phyloP scores from a whole-genome alignment of 176 grass and related monocot species.

The Oryza coarctata region DNA sequence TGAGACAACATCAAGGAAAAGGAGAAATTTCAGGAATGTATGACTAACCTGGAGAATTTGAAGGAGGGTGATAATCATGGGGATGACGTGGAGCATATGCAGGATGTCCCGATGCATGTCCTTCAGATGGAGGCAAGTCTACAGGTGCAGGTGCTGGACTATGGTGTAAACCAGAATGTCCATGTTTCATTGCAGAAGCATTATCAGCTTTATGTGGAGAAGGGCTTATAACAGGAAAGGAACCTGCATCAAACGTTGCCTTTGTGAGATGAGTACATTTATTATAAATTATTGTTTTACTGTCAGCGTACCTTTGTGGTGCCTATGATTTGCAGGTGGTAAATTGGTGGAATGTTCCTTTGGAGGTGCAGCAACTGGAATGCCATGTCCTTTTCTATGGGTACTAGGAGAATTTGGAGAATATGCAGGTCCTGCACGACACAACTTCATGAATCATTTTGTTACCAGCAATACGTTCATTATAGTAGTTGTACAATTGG shows the following conservation, averaged over 20 bases:
- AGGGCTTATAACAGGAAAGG: slow-evolving; percentile 64
- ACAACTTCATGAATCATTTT: slow-evolving; percentile 41
- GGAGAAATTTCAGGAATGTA: slow-evolving; percentile 21
- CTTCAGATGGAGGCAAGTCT: slow-evolving; percentile 42
- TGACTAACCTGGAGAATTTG: slow-evolving; percentile 55
- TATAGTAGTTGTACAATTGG: slow-evolving; percentile 14
- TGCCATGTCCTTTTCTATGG: slow-evolving; percentile 44
- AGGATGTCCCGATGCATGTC: slow-evolving; percentile 42
- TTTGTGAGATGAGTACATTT: slow-evolving; percentile 17
- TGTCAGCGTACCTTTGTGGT: slow-evolving; percentile 41
- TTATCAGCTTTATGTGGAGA: slow-evolving; percentile 47
- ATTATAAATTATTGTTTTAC: slow-evolving; percentile 7
- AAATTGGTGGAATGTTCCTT: slow-evolving; percentile 42
- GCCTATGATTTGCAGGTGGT: slow-evolving; percentile 39
- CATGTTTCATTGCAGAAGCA: slow-evolving; percentile 40
- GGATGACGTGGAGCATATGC: slow-evolving; percentile 50
- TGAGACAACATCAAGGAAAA: slow-evolving; percentile 24
- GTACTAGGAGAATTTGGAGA: slow-evolving; percentile 40
- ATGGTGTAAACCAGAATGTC: slow-evolving; percentile 46
- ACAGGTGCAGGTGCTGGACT: slow-evolving; percentile 55
- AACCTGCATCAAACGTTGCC: slow-evolving; percentile 46
- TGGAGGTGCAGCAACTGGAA: slow-evolving; percentile 53
- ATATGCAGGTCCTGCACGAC: slow-evolving; percentile 37
- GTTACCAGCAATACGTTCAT: slow-evolving; percentile 23
- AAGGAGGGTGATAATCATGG: slow-evolving; percentile 31